These are phyloP conservation scores for Biscutella laevigata DNA, from an alignment of 441 rosid species.

Conservation along the genomic window DNA sequence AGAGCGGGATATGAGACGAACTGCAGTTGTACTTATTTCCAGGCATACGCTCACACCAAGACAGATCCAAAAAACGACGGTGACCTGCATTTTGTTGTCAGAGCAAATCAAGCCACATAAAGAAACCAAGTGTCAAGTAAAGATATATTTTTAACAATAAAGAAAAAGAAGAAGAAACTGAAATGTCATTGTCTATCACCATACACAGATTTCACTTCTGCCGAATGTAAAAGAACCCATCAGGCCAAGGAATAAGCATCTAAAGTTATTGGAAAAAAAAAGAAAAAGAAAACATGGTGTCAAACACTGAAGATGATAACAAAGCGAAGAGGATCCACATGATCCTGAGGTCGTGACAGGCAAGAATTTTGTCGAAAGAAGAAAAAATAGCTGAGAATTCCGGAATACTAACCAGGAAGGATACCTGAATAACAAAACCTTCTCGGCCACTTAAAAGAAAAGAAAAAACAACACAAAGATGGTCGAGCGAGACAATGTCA, in stretches of 20 bases:
- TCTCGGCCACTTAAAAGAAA: constrained; percentile 10
- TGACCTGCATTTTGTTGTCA: constrained; percentile 44
- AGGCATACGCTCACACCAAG: constrained; percentile 76
- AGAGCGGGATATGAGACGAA: constrained; percentile 40
- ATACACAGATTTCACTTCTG: constrained; percentile 26
- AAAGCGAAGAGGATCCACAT: constrained; percentile 48
- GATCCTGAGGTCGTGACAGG: constrained; percentile 27
- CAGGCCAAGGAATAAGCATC: constrained; percentile 26
- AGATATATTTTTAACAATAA: background rate
- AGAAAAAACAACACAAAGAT: background rate
- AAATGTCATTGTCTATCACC: constrained; percentile 21
- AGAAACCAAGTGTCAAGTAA: constrained; percentile 25
- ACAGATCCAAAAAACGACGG: constrained; percentile 25
- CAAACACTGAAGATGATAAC: constrained; percentile 29
- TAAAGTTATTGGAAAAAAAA: constrained; percentile 15
- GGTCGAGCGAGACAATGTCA: background rate
- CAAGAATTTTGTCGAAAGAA: background rate
- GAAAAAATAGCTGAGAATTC: constrained; percentile 16
- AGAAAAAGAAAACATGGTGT: background rate
- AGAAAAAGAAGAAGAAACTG: background rate
- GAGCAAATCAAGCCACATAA: constrained; percentile 26
- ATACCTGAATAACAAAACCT: constrained; percentile 34
- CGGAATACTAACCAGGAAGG: background rate
- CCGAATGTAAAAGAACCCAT: constrained; percentile 22
- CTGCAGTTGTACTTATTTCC: constrained; percentile 74